Base-by-base conservation (phyloP, 306 rosid genomes). In the Quillaja saponaria region DNA sequence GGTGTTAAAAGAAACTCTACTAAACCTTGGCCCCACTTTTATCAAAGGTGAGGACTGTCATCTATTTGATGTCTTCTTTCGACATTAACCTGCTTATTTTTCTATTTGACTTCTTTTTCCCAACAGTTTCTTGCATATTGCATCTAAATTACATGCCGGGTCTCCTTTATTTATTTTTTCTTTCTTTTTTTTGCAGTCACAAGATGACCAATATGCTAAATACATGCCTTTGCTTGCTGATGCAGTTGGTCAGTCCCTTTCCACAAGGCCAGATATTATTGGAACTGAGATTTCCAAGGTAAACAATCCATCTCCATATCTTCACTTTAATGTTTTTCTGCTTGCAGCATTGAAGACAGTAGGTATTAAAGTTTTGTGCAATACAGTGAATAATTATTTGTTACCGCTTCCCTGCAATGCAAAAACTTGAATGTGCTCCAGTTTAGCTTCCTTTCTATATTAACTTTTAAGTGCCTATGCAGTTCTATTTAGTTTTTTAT, bases 231-330 rank as follows among this genome's bases (percentile, higher is more conserved):
- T 91, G 74, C 80, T 84, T 81, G 76, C 64, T 81, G 76, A 73
- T 86, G 95, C 95, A 91, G 98, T 88, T 82, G 96, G 98, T 64
- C 98, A 88, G 84, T 88, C 95, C 63, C 92, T 91, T 77, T 84
- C 98, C 60, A 91, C 98, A 72, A 86, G 98, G 75, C 98, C 96
- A 17, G 98, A 88, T 73, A 88, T 91, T 67, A 91, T 88, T 74
- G 98, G 98, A 55, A 74, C 79, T 76, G 98, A 88, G 57, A 88
- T 91, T 64, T 77, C 95, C 74, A 82, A 91, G 98, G 98, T 91
- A 72, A 14, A 67, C 11, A 44, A 61, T 39, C 15, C 40, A 9
- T 66, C 33, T 19, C 59, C 35, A 25, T 5, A 55, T 61, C 66
- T 66, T 65, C 47, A 17, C 18, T 53, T 53, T 60, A 41, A 19